Conservation (phyloP, 1,284 basidiomycete genomes). For the Cronartium quercuum region DNA sequence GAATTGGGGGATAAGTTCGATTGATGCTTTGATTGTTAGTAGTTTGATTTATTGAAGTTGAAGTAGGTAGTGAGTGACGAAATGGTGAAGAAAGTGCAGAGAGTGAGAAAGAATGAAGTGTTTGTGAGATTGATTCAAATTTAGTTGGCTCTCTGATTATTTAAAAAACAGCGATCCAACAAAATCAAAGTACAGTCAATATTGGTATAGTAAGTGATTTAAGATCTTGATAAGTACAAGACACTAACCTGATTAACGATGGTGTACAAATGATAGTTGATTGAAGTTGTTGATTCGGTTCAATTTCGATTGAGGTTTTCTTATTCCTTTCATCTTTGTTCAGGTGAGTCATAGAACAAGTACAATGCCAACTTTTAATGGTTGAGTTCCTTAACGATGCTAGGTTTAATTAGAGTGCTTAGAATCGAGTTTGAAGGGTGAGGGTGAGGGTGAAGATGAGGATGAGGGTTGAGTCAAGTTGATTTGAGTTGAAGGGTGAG, state of each 20-base stretch:
- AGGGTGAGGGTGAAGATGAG: too few species aligned
- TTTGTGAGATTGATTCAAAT: constrained; percentile 24
- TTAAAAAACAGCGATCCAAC: too few species aligned
- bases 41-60: neutral
- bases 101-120: constrained; percentile 23
- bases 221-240: neutral
- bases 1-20: neutral
- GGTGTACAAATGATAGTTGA: neutral
- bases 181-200: neutral
- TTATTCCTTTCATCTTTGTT: too few species aligned
- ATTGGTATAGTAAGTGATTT: neutral
- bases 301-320: neutral
- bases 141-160: constrained; percentile 27
- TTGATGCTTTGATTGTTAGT: neutral
- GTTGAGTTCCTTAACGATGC: too few species aligned
- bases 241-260: neutral
- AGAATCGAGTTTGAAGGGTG: too few species aligned
- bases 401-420: too few species aligned
- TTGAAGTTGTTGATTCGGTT: neutral
- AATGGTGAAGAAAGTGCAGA: constrained; percentile 7
- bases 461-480: too few species aligned
- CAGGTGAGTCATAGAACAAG: too few species aligned
- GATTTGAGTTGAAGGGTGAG: too few species aligned
- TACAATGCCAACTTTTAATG: too few species aligned
- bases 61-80: neutral